These are phyloP conservation scores for Jimgerdemannia lactiflua DNA, from an alignment of 192 early-diverging fungal genomes.

Conservation along the genomic window DNA sequence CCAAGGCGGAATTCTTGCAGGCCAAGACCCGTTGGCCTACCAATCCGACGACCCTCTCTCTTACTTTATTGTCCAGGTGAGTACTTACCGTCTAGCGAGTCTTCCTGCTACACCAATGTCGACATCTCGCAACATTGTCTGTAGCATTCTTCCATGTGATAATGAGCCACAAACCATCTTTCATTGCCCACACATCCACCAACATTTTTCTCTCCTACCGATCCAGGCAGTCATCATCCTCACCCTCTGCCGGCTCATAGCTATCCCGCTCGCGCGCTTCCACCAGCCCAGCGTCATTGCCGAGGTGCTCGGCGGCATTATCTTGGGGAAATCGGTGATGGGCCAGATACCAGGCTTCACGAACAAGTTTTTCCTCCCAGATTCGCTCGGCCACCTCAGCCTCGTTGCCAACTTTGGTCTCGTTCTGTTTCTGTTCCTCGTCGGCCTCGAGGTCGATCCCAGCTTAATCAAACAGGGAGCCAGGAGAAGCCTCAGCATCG, in stretches of 20 bases:
- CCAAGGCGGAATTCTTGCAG: conserved; percentile 58
- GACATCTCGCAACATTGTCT: not conserved
- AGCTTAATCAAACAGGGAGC: conserved; percentile 50
- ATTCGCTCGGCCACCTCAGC: conserved; percentile 67
- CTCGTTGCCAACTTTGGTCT: conserved; percentile 87
- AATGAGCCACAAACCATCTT: not conserved
- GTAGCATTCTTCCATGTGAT: not conserved
- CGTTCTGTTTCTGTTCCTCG: conserved; percentile 85
- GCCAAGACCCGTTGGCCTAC: conserved; percentile 56
- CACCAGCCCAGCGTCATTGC: conserved; percentile 88
- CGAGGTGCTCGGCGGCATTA: conserved; percentile 87
- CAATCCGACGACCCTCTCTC: conserved; percentile 53
- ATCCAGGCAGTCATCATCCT: conserved; percentile 63
- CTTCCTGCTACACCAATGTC: not conserved
- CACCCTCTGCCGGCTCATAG: conserved; percentile 64
- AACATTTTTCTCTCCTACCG: not conserved
- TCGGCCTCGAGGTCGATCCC: conserved; percentile 84
- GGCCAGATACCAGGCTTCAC: conserved; percentile 69
- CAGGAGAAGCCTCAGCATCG: conserved; percentile 57
- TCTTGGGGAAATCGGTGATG: conserved; percentile 85
- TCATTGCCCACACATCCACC: not conserved
- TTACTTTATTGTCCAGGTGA: conserved; percentile 80
- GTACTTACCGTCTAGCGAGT: not conserved
- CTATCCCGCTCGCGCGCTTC: conserved; percentile 54
- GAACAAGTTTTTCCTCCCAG: conserved; percentile 67